Base-by-base conservation (phyloP, 306 rosid genomes). In the Glycine latifolia region DNA sequence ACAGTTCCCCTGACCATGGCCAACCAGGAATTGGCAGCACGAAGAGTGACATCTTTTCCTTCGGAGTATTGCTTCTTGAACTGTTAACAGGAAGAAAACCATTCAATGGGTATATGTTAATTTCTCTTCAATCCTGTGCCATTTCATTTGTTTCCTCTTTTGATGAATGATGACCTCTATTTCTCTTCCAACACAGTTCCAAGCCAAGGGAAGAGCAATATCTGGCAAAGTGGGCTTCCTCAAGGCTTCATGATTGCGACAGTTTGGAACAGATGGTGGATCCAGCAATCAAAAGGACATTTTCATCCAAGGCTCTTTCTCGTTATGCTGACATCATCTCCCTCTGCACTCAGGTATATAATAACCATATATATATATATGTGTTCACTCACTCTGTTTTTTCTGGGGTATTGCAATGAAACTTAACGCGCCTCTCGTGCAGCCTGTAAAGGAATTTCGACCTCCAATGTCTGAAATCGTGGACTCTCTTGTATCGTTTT, bases 1-100 rank as follows among this genome's bases (percentile, higher is more conserved):
- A 93, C 85, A 66, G 74, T 84, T 91, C 97, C 67, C 99, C 95
- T 33, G 94, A 93, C 17, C 90, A 93, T 77, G 92, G 87, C 75
- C 86, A 86, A 65, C 87, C 85, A 13, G 97, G 89, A 87, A 80
- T 47, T 71, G 86, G 89, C 82, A 85, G 80, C 86, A 87, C 85
- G 12, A 92, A 89, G 86, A 87, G 88, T 61, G 99, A 95, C 71
- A 80, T 87, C 61, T 93, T 85, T 87, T 87, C 99, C 84, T 95
- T 88, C 39, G 98, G 98, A 12, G 99, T 92, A 87, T 73, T 95
- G 87, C 96, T 95, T 81, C 87, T 95, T 89, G 97, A 95, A 89
- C 83, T 93, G 59, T 75, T 93, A 70, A 91, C 98, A 3, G 94
- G 97, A 87, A 91, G 93, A 87, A 94, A 87, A 75, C 94, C 99